phyloP scores from a whole-genome alignment of 2,329 filamentous ascomycete species.

The Fusarium sp. region DNA sequence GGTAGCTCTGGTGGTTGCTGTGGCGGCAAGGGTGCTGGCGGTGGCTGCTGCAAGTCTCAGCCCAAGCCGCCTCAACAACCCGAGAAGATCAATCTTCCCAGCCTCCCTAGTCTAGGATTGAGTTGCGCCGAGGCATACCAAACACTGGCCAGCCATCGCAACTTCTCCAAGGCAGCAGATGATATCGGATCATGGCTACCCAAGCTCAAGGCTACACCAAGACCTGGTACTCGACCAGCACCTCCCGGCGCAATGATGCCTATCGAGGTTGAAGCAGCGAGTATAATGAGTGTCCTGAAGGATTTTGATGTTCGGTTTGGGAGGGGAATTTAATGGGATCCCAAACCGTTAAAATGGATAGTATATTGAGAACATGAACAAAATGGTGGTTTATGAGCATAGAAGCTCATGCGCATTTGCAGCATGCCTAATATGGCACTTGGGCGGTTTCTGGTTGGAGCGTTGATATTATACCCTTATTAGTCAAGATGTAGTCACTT shows the following conservation, averaged over 20 bases:
- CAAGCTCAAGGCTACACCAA: slow-evolving; percentile 71
- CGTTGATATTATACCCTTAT: slow-evolving; percentile 49
- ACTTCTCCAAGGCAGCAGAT: slow-evolving; percentile 78
- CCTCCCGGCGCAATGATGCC: slow-evolving; percentile 61
- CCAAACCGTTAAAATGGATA: slow-evolving; percentile 24
- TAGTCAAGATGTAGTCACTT: slow-evolving; percentile 38
- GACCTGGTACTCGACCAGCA: slow-evolving; percentile 44
- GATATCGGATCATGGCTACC: slow-evolving; percentile 82
- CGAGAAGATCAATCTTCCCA: slow-evolving; percentile 52
- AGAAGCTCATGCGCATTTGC: slow-evolving; percentile 16
- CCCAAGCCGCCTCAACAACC: slow-evolving; percentile 44
- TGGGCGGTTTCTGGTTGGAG: slow-evolving; percentile 41
- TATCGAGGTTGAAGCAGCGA: slow-evolving; percentile 83
- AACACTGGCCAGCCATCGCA: slow-evolving; percentile 79
- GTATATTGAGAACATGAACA: slow-evolving; percentile 12
- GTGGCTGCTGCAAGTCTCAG: slow-evolving; percentile 71
- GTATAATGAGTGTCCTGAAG: slow-evolving; percentile 86
- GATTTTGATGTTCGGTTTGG: slow-evolving; percentile 83
- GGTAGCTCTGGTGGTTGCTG: slow-evolving; percentile 66
- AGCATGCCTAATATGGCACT: slow-evolving; percentile 38
- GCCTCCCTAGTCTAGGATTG: slow-evolving; percentile 65
- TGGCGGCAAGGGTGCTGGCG: slow-evolving; percentile 67
- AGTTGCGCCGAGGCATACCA: slow-evolving; percentile 83
- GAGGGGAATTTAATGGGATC: slow-evolving; percentile 49
- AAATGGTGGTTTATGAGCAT: slow-evolving; percentile 23